phyloP scores from a whole-genome alignment of 352 stramenopile genomes.

The Pythium grandisporangium region DNA sequence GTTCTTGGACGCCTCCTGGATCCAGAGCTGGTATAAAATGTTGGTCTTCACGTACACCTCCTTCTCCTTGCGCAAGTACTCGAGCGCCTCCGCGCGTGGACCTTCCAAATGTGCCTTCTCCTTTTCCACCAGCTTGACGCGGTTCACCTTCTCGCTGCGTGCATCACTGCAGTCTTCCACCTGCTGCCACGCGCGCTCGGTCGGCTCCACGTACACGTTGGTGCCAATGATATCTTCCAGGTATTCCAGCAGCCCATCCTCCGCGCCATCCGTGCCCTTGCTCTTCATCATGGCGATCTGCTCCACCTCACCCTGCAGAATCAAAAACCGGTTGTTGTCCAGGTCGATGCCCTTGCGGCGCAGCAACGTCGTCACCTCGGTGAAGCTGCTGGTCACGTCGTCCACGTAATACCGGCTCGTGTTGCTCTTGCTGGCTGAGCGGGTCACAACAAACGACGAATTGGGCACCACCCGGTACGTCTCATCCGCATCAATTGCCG shows the following conservation, averaged over 20 bases:
- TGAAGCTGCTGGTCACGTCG: constrained; percentile 90
- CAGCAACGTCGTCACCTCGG: constrained; percentile 92
- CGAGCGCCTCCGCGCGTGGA: constrained; percentile 92
- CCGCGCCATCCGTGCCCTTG: constrained; percentile 90
- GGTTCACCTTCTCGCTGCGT: constrained; percentile 93
- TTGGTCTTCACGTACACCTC: constrained; percentile 96
- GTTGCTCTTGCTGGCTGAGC: constrained; percentile 92
- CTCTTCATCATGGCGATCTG: constrained; percentile 99
- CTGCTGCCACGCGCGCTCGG: constrained; percentile 88
- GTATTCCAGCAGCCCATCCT: constrained; percentile 99
- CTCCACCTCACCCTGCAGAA: constrained; percentile 95
- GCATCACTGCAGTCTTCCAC: constrained; percentile 92
- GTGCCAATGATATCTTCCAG: constrained; percentile 99
- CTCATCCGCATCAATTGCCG: constrained; percentile 51
- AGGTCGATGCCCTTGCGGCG: constrained; percentile 96
- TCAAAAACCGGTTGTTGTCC: constrained; percentile 99
- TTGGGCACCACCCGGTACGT: constrained; percentile 91
- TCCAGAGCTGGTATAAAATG: constrained; percentile 94
- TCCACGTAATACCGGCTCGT: constrained; percentile 97
- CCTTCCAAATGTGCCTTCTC: constrained; percentile 93
- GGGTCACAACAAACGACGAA: constrained; percentile 89
- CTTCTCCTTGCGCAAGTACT: constrained; percentile 92
- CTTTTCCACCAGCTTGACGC: constrained; percentile 98
- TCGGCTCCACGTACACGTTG: constrained; percentile 96
- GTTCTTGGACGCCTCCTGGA: constrained; percentile 76